Evolutionary conservation across 345 rosid species (phyloP).

Genomic region (Nephelium lappaceum): DNA sequence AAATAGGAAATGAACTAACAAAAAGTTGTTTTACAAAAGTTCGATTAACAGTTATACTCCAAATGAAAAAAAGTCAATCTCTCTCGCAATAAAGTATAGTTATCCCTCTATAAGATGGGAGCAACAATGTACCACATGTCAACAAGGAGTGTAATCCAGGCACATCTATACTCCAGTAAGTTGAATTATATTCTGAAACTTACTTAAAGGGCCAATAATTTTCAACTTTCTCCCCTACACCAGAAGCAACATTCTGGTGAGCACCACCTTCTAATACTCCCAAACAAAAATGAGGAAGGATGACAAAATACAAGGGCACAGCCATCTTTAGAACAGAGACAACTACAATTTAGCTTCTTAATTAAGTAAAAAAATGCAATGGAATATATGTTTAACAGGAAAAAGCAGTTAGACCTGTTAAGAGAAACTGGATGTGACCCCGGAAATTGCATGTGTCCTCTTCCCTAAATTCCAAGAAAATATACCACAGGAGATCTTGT

Average conservation of each 20-base stretch:
- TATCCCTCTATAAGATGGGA: neutral
- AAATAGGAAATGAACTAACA: neutral
- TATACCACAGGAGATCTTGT: slow-evolving; percentile 17
- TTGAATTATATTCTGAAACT: neutral
- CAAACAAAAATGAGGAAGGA: neutral
- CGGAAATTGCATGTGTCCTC: slow-evolving; percentile 71
- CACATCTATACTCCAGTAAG: neutral
- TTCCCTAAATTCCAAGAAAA: slow-evolving; percentile 51
- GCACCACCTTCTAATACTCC: neutral
- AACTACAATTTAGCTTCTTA: neutral
- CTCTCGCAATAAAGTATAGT: neutral
- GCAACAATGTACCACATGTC: neutral
- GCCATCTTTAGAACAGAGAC: neutral
- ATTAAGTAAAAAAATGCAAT: slow-evolving; percentile 10
- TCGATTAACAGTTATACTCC: neutral
- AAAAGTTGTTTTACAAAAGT: neutral
- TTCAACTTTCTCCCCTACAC: neutral
- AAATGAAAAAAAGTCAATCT: neutral
- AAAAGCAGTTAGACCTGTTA: slow-evolving; percentile 53
- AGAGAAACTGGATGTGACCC: slow-evolving; percentile 92
- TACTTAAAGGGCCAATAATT: neutral
- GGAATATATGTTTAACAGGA: neutral
- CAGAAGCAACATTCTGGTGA: slow-evolving; percentile 7
- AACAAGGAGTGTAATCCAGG: neutral
- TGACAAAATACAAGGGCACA: neutral